Evolutionary conservation across 371 early-diverging fungal species (phyloP).

Genomic region (Amoeboaphelidium protococcarum): DNA sequence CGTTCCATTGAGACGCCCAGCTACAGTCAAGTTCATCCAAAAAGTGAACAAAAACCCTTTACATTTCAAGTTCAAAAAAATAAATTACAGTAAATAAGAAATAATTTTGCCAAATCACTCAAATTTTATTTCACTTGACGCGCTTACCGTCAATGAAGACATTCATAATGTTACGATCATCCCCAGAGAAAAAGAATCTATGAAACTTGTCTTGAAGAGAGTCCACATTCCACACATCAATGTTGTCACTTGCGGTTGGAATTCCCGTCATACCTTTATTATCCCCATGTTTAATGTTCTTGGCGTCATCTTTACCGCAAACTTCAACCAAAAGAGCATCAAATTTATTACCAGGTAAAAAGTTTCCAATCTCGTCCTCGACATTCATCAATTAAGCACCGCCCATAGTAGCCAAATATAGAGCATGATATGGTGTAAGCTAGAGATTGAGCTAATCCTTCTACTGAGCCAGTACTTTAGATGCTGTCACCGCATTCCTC

Average conservation of each 20-base stretch:
- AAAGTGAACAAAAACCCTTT: too few species aligned
- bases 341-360: slow-evolving; percentile 51
- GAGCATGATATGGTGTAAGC: slow-evolving; percentile 29
- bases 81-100: too few species aligned
- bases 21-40: too few species aligned
- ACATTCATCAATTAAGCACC: slow-evolving; percentile 53
- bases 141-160: slow-evolving; percentile 37
- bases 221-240: slow-evolving; percentile 15
- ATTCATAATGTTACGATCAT: slow-evolving; percentile 21
- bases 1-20: too few species aligned
- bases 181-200: slow-evolving; percentile 34
- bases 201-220: slow-evolving; percentile 14
- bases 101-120: too few species aligned
- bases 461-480: slow-evolving; percentile 18
- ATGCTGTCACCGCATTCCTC: slow-evolving; percentile 44
- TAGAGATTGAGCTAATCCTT: slow-evolving; percentile 11
- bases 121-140: too few species aligned
- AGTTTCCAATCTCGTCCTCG: slow-evolving; percentile 42
- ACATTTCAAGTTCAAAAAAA: too few species aligned
- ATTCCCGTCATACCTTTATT: not conserved
- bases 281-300: not conserved
- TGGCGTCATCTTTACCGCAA: not conserved
- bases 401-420: slow-evolving; percentile 68
- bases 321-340: slow-evolving; percentile 55
- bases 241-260: slow-evolving; percentile 1